Evolutionary conservation across 1,284 basidiomycete genomes (phyloP).

Genomic region (Schizophyllum commune): DNA sequence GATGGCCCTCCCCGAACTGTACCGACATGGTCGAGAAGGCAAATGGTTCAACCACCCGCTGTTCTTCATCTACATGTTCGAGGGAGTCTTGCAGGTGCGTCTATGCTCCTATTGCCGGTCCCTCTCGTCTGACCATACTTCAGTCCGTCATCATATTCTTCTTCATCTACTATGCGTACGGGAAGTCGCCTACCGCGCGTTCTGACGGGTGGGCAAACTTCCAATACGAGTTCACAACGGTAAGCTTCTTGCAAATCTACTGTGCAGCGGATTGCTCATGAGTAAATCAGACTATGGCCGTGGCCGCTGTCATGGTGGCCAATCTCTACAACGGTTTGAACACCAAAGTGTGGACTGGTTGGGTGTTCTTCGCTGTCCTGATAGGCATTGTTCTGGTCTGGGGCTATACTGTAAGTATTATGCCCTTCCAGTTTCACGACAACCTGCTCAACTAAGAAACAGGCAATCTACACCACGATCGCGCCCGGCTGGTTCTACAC

Average conservation of each 20-base stretch:
- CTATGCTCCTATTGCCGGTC: background rate
- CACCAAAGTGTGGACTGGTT: conserved; percentile 87
- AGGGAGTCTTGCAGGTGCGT: conserved; percentile 80
- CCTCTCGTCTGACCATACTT: conserved; percentile 7
- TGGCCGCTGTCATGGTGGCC: conserved; percentile 74
- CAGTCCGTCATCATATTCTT: conserved; percentile 88
- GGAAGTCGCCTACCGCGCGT: conserved; percentile 61
- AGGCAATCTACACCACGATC: conserved; percentile 81
- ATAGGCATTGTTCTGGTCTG: conserved; percentile 72
- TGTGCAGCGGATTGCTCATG: background rate
- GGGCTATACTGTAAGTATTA: conserved; percentile 67
- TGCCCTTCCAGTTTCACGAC: background rate
- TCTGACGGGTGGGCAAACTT: conserved; percentile 75
- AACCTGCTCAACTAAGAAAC: conserved; percentile 2
- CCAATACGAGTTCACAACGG: conserved; percentile 83
- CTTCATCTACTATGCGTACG: conserved; percentile 80
- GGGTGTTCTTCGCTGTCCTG: conserved; percentile 82
- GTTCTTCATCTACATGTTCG: conserved; percentile 83
- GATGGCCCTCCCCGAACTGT: conserved; percentile 92
- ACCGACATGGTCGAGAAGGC: conserved; percentile 76
- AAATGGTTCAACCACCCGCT: conserved; percentile 77
- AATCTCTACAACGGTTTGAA: conserved; percentile 91
- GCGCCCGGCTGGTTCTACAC: conserved; percentile 71
- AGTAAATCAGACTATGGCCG: conserved; percentile 67
- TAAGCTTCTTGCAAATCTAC: conserved; percentile 23